Base-by-base conservation (phyloP, 2,329 filamentous ascomycete species). In the Talaromyces sp. region DNA sequence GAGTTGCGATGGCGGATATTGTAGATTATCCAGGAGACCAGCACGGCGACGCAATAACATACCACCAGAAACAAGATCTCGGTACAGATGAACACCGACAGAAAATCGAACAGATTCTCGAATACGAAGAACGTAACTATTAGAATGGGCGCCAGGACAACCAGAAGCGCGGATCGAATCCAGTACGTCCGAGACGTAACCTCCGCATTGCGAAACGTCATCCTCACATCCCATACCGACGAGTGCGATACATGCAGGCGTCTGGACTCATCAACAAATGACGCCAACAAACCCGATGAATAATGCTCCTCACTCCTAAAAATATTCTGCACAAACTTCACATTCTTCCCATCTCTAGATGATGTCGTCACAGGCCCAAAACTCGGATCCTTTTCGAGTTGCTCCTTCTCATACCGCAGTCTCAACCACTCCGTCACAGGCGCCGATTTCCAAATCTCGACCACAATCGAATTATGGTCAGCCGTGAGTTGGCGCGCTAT, bases 361-460 rank as follows among this genome's bases (percentile, higher is more conserved):
- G n/a, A 6, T 0, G 36, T 59, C 1, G 36, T 59, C 0, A 45
- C 11, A n/a, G 27, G n/a, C 8, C 22, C 36, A 34, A 47, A 27
- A 22, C 5, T 19, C 13, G 25, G 49, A 4, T 59, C 17, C 3
- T 10, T 31, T 5, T 27, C 25, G 13, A 43, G 36, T 15, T 25
- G 36, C 19, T 29, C 3, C 22, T 31, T 45, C n/a, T 47, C 22
- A 34, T 40, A 25, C 31, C 22, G 17, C 36, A 59, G 34, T 43
- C 34, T 5, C 38, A 45, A 15, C 38, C 34, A 63, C 34, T 49
- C 40, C 1, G 43, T 47, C n/a, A 66, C 22, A 4, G 60, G 22
- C 5, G 51, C 54, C 27, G 64, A 54, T 59, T 66, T 66, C 64
- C 64, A 66, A 10, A 66, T 47, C 17, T 66, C 64, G n/a, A 66